Evolutionary conservation across 139 green algal species (phyloP).

Genomic region (Dunaliella primolecta): DNA sequence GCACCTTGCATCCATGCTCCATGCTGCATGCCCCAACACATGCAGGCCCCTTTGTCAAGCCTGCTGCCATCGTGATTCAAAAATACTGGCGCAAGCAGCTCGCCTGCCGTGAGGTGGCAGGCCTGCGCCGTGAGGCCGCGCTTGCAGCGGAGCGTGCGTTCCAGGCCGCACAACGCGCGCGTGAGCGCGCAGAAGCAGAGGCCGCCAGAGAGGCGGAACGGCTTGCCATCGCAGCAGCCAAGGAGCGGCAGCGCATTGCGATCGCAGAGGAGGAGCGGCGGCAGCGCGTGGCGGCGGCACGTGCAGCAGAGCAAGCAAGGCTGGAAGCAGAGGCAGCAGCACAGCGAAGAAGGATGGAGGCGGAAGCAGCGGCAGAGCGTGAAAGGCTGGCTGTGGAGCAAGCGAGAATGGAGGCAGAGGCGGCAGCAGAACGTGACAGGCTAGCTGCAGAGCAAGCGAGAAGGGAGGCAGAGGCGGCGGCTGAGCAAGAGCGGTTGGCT

Average conservation of each 20-base stretch:
- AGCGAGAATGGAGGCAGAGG: background rate
- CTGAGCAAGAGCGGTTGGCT: background rate
- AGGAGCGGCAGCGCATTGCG: background rate
- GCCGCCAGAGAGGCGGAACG: background rate
- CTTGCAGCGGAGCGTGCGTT: background rate
- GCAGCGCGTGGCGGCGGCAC: background rate
- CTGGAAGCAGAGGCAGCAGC: background rate
- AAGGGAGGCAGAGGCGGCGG: background rate
- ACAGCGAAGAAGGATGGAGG: background rate
- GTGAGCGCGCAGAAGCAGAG: background rate
- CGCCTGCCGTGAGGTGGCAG: background rate
- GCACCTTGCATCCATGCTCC: no score
- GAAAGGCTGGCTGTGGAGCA: background rate
- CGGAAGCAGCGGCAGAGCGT: background rate
- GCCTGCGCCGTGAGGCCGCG: background rate
- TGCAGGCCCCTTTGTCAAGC: background rate
- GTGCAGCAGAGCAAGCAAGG: background rate
- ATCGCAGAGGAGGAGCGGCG: background rate
- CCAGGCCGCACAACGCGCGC: background rate
- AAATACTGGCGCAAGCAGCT: constrained; percentile 22
- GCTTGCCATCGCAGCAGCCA: background rate
- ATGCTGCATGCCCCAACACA: no score
- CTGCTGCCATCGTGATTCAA: constrained; percentile 50
- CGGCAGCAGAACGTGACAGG: background rate
- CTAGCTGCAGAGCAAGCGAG: background rate